These are phyloP conservation scores for Wakefieldia striispora DNA, from an alignment of 768 basidiomycete species.

Conservation along the genomic window DNA sequence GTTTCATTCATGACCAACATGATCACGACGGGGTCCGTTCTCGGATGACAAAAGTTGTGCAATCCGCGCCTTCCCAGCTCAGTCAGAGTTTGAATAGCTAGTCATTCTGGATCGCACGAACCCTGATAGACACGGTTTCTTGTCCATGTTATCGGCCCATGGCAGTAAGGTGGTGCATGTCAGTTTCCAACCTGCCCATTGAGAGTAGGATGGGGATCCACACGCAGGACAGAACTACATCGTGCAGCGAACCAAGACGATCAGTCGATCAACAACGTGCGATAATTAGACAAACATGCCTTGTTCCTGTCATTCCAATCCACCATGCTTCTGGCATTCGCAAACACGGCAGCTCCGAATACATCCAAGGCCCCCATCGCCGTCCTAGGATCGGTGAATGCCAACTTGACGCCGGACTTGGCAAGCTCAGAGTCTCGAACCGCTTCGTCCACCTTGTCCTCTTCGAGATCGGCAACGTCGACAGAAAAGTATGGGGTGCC, in stretches of 20 bases:
- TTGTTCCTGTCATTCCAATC: constrained; percentile 95
- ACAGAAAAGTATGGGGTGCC: constrained; percentile 88
- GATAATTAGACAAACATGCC: constrained; percentile 36
- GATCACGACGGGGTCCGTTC: constrained; percentile 89
- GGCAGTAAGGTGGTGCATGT: constrained; percentile 74
- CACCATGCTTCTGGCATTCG: constrained; percentile 73
- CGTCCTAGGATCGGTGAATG: constrained; percentile 66
- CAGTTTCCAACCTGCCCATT: constrained; percentile 97
- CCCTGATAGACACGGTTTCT: constrained; percentile 70
- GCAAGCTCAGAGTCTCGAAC: constrained; percentile 37
- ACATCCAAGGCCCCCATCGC: constrained; percentile 54
- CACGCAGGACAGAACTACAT: constrained; percentile 88
- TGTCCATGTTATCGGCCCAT: constrained; percentile 63
- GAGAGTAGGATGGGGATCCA: constrained; percentile 73
- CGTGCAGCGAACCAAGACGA: not conserved
- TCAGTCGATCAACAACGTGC: not conserved
- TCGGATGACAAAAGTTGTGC: constrained; percentile 82
- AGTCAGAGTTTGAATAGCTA: constrained; percentile 8
- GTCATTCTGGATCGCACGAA: constrained; percentile 36
- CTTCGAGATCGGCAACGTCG: constrained; percentile 58
- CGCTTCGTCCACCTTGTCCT: constrained; percentile 42
- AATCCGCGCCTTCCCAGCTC: constrained; percentile 61
- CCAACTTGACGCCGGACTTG: constrained; percentile 39
- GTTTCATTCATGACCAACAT: constrained; percentile 81
- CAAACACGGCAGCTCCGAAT: constrained; percentile 75